Evolutionary conservation across 148 eudicot species (phyloP).

Genomic region (Simmondsia chinensis): DNA sequence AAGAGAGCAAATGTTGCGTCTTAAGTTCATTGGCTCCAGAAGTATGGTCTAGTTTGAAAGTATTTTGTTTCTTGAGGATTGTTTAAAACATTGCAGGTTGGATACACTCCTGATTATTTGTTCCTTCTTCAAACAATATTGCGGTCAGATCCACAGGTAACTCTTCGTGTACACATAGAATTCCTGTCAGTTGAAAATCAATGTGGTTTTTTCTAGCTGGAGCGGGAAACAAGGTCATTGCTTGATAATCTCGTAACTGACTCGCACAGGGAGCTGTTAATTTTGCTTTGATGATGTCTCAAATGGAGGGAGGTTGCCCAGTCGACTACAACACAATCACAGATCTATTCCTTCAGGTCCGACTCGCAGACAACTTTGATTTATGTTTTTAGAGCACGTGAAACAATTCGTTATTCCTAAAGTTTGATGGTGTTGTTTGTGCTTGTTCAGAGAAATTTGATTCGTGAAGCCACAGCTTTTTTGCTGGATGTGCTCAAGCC

Average conservation of each 20-base stretch:
- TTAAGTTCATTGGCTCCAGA: too few relatives aligned
- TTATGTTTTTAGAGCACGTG: neutral
- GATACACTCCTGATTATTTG: constrained; percentile 90
- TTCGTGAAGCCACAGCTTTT: constrained; percentile 98
- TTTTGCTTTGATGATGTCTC: constrained; percentile 96
- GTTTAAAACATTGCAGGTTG: constrained; percentile 45
- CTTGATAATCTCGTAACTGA: too few relatives aligned
- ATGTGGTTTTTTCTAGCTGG: too few relatives aligned
- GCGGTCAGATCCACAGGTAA: constrained; percentile 91
- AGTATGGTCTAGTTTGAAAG: too few relatives aligned
- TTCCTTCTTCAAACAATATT: constrained; percentile 94
- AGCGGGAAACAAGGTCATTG: too few relatives aligned
- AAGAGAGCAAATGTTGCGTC: too few relatives aligned
- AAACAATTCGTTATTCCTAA: too few relatives aligned
- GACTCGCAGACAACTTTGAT: neutral
- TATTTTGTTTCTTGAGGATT: neutral
- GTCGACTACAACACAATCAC: constrained; percentile 95
- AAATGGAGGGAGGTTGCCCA: constrained; percentile 99
- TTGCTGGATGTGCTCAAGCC: constrained; percentile 94
- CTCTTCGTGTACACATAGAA: neutral
- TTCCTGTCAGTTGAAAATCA: too few relatives aligned
- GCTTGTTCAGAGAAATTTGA: constrained; percentile 76
- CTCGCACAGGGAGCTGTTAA: constrained; percentile 97
- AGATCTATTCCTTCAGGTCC: constrained; percentile 93
- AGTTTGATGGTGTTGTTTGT: neutral